These are phyloP conservation scores for Ascochyta rabiei DNA, from an alignment of 2,329 filamentous ascomycete genomes.

Conservation along the genomic window DNA sequence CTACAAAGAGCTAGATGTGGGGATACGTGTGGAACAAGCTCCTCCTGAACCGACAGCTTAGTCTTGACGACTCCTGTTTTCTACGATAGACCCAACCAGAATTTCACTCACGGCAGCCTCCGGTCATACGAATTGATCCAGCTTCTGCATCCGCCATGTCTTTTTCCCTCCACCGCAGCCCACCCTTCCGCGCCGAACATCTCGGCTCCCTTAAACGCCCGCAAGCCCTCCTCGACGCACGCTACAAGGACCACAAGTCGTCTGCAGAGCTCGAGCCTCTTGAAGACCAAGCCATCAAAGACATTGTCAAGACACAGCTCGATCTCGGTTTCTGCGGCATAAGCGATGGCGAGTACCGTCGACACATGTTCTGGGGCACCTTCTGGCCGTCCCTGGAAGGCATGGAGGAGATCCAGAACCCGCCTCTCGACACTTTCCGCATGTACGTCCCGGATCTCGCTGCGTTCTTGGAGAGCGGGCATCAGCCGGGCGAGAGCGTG, in stretches of 20 bases:
- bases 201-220: constrained; percentile 73
- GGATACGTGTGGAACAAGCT: not conserved
- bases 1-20: not conserved
- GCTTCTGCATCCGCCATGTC: constrained; percentile 15
- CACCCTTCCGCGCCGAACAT: constrained; percentile 73
- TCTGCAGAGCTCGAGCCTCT: constrained; percentile 62
- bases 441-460: constrained; percentile 65
- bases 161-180: constrained; percentile 41
- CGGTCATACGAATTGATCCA: not conserved
- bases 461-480: constrained; percentile 62
- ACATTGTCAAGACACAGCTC: constrained; percentile 67
- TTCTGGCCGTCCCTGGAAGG: constrained; percentile 59
- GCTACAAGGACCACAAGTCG: constrained; percentile 61
- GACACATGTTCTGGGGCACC: constrained; percentile 59
- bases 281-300: constrained; percentile 68
- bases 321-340: constrained; percentile 66
- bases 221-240: constrained; percentile 62
- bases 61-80: not conserved
- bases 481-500: constrained; percentile 61
- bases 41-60: not conserved
- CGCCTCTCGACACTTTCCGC: constrained; percentile 58
- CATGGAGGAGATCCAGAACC: constrained; percentile 57
- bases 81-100: not conserved
- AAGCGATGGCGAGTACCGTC: constrained; percentile 70
- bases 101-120: not conserved